Percentiles rank a stretch among this genome's conserved stretches.
phyloP scores from a whole-genome alignment of 495 filamentous ascomycete species.

The Rhizodiscina lignyota region DNA sequence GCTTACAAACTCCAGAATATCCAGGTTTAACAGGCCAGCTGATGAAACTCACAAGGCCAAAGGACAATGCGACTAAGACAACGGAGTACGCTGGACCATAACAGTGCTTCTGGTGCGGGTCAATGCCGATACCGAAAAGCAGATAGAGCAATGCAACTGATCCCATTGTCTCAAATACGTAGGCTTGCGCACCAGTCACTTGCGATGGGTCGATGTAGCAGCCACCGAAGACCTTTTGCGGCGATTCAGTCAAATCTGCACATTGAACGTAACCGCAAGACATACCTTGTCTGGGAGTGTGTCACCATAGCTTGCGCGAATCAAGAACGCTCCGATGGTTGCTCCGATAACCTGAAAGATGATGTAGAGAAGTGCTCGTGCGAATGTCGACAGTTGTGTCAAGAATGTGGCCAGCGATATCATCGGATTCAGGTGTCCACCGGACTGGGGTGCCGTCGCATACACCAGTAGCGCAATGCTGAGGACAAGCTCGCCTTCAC shows the following conservation, averaged over 20 bases:
- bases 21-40: constrained; percentile 28
- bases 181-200: constrained; percentile 7
- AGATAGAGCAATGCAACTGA: constrained; percentile 16
- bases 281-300: not conserved
- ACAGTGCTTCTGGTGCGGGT: constrained; percentile 33
- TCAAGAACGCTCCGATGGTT: constrained; percentile 5
- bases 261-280: constrained; percentile 1
- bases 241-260: no score
- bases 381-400: constrained; percentile 6
- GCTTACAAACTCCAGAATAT: constrained; percentile 24
- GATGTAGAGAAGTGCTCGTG: constrained; percentile 9
- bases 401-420: constrained; percentile 12
- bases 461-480: constrained; percentile 2
- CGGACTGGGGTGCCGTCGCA: constrained; percentile 7
- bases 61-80: constrained; percentile 31
- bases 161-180: constrained; percentile 8
- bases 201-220: constrained; percentile 10
- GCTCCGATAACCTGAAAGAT: constrained; percentile 9
- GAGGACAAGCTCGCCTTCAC: not conserved
- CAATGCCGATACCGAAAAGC: constrained; percentile 36
- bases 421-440: constrained; percentile 13
- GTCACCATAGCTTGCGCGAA: constrained; percentile 2
- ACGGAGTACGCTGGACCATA: constrained; percentile 35
- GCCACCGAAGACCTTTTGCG: constrained; percentile 4
- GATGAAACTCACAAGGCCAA: constrained; percentile 30